Base-by-base conservation (phyloP, 768 basidiomycete genomes). In the Tremella fuciformis region DNA sequence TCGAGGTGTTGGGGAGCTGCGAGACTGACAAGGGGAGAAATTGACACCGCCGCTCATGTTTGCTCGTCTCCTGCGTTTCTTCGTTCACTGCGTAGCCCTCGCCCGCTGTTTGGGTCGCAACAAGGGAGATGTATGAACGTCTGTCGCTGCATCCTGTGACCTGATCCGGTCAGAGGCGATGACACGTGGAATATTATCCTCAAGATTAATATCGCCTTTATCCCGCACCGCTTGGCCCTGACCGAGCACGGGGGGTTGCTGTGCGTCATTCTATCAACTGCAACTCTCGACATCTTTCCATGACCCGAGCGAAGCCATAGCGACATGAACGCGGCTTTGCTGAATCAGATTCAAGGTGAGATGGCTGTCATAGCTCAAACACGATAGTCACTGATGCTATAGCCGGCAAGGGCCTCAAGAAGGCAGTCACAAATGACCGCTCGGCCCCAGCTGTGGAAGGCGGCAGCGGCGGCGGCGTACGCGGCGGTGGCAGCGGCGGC, bases 381-480 rank as follows among this genome's bases (percentile, higher is more conserved):
- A n/a, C 46, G 25, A 37, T 42, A 16, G 50, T 48, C 54, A 57
- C 55, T 52, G 47, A 38, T n/a, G 22, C 7, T 24, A 29, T 53
- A 77, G 82, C 86, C 0, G 91, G 91, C 25, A 91, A 83, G 78
- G 83, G 58, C 58, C 81, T 96, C 55, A 91, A 86, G 80, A 94
- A 92, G 76, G 79, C 88, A 3, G 82, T 83, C 55, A 94, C 89
- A 1, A 83, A 86, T 80, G 91, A 94, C 59, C 69, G 79, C 55
- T 74, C 74, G 18, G 59, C 25, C 42, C 74, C 74, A 9, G 42
- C 60, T 13, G 63, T 71, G 11, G 62, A 53, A 11, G 75, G 75
- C 4, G 44, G 48, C 2, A 52, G 41, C 16, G 53, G 55, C 18
- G 63, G 63, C 16, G 59, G 60, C 16, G 66, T 71, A 8, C 80